phyloP scores from a whole-genome alignment of 202 grass and related monocot genomes.

The Zizania palustris region DNA sequence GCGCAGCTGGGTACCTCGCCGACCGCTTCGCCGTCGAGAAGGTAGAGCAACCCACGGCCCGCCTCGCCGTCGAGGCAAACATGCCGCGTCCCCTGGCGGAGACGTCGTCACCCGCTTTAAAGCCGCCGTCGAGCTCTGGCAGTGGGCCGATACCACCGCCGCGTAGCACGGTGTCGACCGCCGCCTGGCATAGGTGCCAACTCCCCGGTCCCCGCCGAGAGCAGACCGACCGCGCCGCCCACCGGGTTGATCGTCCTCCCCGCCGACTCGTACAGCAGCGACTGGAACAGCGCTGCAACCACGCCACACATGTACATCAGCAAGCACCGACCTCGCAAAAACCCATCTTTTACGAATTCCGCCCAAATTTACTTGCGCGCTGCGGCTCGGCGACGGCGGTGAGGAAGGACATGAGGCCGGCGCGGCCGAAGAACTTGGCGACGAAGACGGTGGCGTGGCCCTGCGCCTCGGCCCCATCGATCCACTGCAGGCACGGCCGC shows the following conservation, averaged over 20 bases:
- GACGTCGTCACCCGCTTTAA: not conserved
- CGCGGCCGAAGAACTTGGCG: constrained; percentile 97
- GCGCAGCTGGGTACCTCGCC: not conserved
- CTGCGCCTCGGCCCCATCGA: constrained; percentile 75
- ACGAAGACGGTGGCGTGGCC: constrained; percentile 95
- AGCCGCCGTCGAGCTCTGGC: constrained; percentile 43
- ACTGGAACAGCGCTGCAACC: constrained; percentile 80
- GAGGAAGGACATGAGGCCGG: constrained; percentile 90
- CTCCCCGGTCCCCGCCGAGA: constrained; percentile 64
- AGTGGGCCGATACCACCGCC: constrained; percentile 63
- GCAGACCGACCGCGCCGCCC: constrained; percentile 78
- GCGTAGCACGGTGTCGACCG: constrained; percentile 80
- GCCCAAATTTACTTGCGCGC: constrained; percentile 58
- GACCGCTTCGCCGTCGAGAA: constrained; percentile 57
- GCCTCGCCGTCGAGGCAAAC: not conserved
- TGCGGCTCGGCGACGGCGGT: constrained; percentile 68
- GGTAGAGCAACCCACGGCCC: constrained; percentile 48
- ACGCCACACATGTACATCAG: not conserved
- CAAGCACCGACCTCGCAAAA: too few relatives aligned
- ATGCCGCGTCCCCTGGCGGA: not conserved
- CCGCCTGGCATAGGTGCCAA: constrained; percentile 91
- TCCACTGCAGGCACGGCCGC: constrained; percentile 87
- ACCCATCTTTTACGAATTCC: too few relatives aligned
- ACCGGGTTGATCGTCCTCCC: constrained; percentile 96
- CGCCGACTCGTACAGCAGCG: constrained; percentile 88